These are phyloP conservation scores for Pseudonitzschia multiseries DNA, from an alignment of 108 stramenopile genomes.

Conservation along the genomic window DNA sequence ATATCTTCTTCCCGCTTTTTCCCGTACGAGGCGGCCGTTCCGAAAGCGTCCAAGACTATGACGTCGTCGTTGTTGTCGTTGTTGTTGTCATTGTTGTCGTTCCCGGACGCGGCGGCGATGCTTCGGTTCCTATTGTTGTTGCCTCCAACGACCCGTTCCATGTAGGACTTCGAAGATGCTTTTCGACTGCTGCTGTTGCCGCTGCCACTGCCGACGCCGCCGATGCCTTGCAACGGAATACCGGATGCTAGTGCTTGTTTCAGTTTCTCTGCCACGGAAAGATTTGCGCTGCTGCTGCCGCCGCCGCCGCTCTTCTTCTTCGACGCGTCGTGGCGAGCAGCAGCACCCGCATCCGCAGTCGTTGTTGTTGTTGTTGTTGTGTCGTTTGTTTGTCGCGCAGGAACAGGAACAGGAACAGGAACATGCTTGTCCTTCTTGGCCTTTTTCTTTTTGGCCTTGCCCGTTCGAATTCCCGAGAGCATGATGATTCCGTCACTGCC, in stretches of 20 bases:
- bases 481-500: slow-evolving; percentile 23
- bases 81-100: neutral
- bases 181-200: no score
- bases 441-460: slow-evolving; percentile 57
- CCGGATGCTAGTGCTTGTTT: slow-evolving; percentile 41
- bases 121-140: no score
- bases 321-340: no score
- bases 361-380: neutral
- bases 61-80: neutral
- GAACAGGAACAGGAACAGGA: neutral
- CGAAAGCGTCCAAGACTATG: neutral
- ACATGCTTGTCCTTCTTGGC: neutral
- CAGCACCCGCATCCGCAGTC: neutral
- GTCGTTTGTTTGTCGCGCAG: neutral
- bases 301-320: neutral
- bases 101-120: neutral
- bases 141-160: slow-evolving; percentile 1
- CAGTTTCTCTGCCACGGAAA: slow-evolving; percentile 52
- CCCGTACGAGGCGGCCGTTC: slow-evolving; percentile 15
- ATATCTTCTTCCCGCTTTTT: slow-evolving; percentile 49
- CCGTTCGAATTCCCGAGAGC: slow-evolving; percentile 67
- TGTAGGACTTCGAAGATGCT: neutral
- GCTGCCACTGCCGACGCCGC: neutral
- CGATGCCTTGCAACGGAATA: neutral
- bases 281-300: slow-evolving; percentile 28